phyloP scores from a whole-genome alignment of 1,139 yeast genomes.

The Yamadazyma atmosphaerica region DNA sequence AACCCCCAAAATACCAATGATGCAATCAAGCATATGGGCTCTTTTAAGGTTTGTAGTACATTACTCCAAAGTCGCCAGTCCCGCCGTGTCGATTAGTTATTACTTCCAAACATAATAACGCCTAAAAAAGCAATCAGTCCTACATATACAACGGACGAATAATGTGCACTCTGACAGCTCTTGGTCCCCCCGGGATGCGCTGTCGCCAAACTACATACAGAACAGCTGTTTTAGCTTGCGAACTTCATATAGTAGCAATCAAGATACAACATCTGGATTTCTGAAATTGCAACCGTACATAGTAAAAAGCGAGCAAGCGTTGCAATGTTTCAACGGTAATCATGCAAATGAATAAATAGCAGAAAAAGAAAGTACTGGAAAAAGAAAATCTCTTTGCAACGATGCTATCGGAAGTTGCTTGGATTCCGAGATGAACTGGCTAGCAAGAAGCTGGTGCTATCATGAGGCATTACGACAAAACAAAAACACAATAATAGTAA shows the following conservation, averaged over 20 bases:
- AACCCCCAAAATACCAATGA: neutral
- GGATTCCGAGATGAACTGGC: no score
- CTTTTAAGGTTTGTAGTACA: neutral
- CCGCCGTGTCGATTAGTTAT: neutral
- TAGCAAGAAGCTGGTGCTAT: no score
- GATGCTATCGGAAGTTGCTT: no score
- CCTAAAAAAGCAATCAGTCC: no score
- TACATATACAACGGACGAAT: no score
- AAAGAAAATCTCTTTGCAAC: no score
- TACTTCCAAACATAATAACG: no score
- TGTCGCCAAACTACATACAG: neutral
- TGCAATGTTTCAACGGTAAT: neutral
- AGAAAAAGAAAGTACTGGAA: neutral
- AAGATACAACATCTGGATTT: no score
- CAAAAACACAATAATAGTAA: neutral
- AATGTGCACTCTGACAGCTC: slow-evolving; percentile 1
- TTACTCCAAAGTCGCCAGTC: neutral
- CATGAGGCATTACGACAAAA: neutral
- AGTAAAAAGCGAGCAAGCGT: neutral
- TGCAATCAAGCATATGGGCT: neutral
- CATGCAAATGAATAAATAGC: neutral
- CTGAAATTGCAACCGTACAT: neutral
- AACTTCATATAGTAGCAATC: no score
- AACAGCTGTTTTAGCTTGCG: neutral
- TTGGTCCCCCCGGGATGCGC: neutral